Evolutionary conservation across 768 basidiomycete genomes (phyloP), one percentile per base, ranked within the genome.

Genomic region (Podaxis sp.): DNA sequence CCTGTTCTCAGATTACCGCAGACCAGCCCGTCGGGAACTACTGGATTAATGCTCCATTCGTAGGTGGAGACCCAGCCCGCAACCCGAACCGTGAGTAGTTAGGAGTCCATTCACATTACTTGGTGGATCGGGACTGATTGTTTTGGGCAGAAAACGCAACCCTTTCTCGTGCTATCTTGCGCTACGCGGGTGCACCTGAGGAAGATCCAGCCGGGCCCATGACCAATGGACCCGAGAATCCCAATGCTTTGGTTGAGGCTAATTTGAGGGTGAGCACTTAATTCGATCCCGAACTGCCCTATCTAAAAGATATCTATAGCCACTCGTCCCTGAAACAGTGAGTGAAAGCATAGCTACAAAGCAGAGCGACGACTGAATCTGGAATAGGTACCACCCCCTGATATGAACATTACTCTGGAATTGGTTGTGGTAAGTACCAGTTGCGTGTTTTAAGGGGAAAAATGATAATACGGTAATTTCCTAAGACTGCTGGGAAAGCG

Each of bases 111-210:
- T 53, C 64, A 12, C 68, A 70, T 42, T 70, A 68, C 69, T 40
- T 33, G 15, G 15, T 12, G 12, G 12, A 36, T 26, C 39, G 17
- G 26, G n/a, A 24, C 39, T 28, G 17, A 51, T 51, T 38, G 39
- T 12, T 7, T 24, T 38, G 72, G 28, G 70, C 75, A 40, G 62
- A 71, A 7, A 57, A 67, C 68, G 68, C 60, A 78, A 76, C 66
- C 73, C 70, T 60, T 38, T 59, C 19, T 68, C 74, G 1, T 26
- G 81, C 76, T 0, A 76, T 82, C 58, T 73, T 82, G 7, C 73
- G 75, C 28, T 82, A 82, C 60, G 66, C 66, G 0, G 79, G 79
- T 5, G 79, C 81, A 12, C 75, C 77, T 0, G 44, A 64, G 6
- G 63, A 12, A 17, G 79, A 82, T 0, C 81, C 81, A 1, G 59